Evolutionary conservation across 768 basidiomycete species (phyloP), one percentile per base, ranked within the genome.

Genomic region (Panaeolus cyanescens): DNA sequence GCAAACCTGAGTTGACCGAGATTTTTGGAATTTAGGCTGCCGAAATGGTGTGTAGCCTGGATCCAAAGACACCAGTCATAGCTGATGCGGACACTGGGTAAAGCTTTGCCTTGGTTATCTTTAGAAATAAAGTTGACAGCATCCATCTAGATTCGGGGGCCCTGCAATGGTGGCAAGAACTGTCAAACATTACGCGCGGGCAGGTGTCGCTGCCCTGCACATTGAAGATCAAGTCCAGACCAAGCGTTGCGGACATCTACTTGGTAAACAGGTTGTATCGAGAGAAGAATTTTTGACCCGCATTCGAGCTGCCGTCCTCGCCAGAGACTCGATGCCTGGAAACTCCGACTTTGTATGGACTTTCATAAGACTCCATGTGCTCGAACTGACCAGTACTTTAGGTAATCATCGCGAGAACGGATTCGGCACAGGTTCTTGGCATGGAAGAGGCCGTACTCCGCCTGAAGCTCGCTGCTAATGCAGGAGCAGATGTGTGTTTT

Each of bases 221-320:
- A 91, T 92, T 33, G 90, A 92, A 72, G 90, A 91, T 67, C 90
- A 92, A 73, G 88, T 91, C 1, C 90, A 91, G 70, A 91, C 88
- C 1, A 91, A 91, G 72, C 84, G 90, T 55, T 92, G 90, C 60
- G 90, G 91, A 0, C 91, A 92, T 69, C 74, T 92, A 39, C 80
- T 90, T 68, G 90, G 91, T 53, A 92, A 92, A 72, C 89, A 91
- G 69, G 89, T 92, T 37, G 90, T 92, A 34, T 89, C 88, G 2
- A 83, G 88, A 1, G 89, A 91, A 68, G 90, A 91, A 68, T 92
- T 91, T 62, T 54, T 91, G 30, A 87, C 84, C 15, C 86, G 91
- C 36, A 86, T 93, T 67, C 85, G 90, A 45, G 90, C 91, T n/a
- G 91, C 91, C 3, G 90, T 92, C 30, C 81, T 87, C 36, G 91